These are phyloP conservation scores for Diphasiastrum complanatum DNA, from an alignment of 83 land plant species.

Conservation along the genomic window DNA sequence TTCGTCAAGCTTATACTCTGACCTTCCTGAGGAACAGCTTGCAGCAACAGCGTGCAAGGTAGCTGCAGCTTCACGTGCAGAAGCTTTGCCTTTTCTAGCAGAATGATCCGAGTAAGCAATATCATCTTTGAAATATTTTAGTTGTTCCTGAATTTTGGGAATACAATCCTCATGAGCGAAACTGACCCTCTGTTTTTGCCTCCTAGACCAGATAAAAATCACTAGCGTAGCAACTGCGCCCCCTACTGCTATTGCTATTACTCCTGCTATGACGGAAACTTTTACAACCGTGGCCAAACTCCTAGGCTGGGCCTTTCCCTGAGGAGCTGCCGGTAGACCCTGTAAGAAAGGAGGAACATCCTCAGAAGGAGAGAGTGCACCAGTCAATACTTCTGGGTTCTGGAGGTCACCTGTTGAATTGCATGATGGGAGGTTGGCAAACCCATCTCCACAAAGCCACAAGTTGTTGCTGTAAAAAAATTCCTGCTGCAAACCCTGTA, in stretches of 20 bases:
- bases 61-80: constrained; percentile 14
- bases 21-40: constrained; percentile 1
- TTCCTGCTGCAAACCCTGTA: constrained; percentile 43
- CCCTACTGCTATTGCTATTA: constrained; percentile 30
- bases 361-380: constrained; percentile 12
- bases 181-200: constrained; percentile 58
- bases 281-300: constrained; percentile 16
- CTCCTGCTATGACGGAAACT: constrained; percentile 33
- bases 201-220: constrained; percentile 44
- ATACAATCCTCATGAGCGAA: constrained; percentile 36
- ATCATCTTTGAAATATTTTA: background rate
- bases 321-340: constrained; percentile 22
- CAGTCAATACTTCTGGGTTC: constrained; percentile 43
- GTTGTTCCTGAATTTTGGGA: no score
- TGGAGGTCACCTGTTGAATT: background rate
- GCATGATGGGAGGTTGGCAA: constrained; percentile 33
- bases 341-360: constrained; percentile 4
- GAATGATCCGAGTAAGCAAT: constrained; percentile 11
- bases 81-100: constrained; percentile 16
- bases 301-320: background rate
- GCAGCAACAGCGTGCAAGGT: constrained; percentile 1
- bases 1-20: constrained; percentile 56
- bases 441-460: constrained; percentile 54
- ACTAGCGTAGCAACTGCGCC: constrained; percentile 26
- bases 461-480: constrained; percentile 55